phyloP scores from a whole-genome alignment of 2,329 filamentous ascomycete genomes.

The Zalaria obscura region DNA sequence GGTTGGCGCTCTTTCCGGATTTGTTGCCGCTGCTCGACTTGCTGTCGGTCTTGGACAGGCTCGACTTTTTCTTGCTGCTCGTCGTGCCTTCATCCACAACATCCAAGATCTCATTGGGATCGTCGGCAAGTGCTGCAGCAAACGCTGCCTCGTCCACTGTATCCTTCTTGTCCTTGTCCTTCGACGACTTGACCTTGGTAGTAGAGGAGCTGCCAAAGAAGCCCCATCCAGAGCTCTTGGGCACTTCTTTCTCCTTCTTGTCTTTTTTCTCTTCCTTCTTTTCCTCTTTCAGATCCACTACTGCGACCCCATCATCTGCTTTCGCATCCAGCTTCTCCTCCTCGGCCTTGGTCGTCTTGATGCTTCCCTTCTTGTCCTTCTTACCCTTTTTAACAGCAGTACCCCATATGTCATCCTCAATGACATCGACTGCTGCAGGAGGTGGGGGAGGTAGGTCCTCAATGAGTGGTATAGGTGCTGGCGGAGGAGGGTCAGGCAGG shows the following conservation, averaged over 20 bases:
- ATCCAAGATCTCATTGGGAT: conserved; percentile 18
- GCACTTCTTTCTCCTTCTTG: conserved; percentile 19
- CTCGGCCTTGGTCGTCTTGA: conserved; percentile 19
- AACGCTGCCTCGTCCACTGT: conserved; percentile 21
- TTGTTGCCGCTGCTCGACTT: conserved; percentile 17
- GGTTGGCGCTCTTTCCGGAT: conserved; percentile 19
- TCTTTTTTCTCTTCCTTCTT: conserved; percentile 13
- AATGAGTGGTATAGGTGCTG: not conserved
- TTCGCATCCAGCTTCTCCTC: conserved; percentile 25
- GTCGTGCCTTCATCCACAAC: conserved; percentile 13
- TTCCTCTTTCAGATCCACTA: too few species aligned
- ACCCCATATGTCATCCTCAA: conserved; percentile 14
- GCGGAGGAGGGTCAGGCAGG: not conserved
- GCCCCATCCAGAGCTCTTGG: conserved; percentile 21
- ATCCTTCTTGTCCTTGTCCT: conserved; percentile 21
- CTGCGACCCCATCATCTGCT: conserved; percentile 8
- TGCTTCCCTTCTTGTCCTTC: conserved; percentile 32
- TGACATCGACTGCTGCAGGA: conserved; percentile 9
- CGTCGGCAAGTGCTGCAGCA: conserved; percentile 20
- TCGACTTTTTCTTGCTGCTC: conserved; percentile 5
- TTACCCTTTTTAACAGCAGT: conserved; percentile 32
- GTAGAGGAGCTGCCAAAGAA: conserved; percentile 21
- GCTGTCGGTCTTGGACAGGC: conserved; percentile 9
- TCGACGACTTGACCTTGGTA: conserved; percentile 20
- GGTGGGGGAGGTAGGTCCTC: not conserved